phyloP scores from a whole-genome alignment of 257 asterid species.

The Rauvolfia tetraphylla region DNA sequence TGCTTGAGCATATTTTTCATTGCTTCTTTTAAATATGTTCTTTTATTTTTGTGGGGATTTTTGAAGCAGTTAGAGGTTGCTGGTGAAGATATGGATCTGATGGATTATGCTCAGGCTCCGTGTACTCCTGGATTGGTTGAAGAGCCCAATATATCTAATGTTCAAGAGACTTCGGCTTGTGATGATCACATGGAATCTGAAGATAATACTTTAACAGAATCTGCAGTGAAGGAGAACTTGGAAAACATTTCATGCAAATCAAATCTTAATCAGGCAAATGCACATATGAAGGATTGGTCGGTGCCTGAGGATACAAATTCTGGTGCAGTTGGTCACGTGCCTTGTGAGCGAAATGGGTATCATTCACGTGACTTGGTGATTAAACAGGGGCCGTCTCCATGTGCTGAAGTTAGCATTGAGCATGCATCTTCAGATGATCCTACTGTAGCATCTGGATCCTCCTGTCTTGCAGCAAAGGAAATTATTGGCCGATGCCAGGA shows the following conservation, averaged over 20 bases:
- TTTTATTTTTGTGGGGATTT: not conserved
- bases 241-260: constrained; percentile 27
- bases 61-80: constrained; percentile 46
- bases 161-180: constrained; percentile 75
- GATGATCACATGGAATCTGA: constrained; percentile 80
- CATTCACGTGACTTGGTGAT: constrained; percentile 35
- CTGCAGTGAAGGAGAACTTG: constrained; percentile 32
- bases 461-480: constrained; percentile 32
- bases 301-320: constrained; percentile 31
- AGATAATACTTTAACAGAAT: constrained; percentile 42
- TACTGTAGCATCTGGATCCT: constrained; percentile 28
- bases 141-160: constrained; percentile 69
- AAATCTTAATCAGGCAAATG: constrained; percentile 27
- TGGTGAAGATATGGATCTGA: constrained; percentile 43
- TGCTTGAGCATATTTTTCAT: not conserved
- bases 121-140: constrained; percentile 86
- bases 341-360: constrained; percentile 36
- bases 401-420: constrained; percentile 25
- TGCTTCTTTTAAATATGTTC: constrained; percentile 1
- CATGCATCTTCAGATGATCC: constrained; percentile 25
- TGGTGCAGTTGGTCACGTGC: constrained; percentile 31
- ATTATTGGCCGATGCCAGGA: constrained; percentile 21
- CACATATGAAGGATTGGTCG: constrained; percentile 34
- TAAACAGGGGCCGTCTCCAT: constrained; percentile 31
- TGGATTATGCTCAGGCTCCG: constrained; percentile 93